Evolutionary conservation across 768 basidiomycete species (phyloP), one percentile per base, ranked within the genome.

Genomic region (Roridomyces roridus): DNA sequence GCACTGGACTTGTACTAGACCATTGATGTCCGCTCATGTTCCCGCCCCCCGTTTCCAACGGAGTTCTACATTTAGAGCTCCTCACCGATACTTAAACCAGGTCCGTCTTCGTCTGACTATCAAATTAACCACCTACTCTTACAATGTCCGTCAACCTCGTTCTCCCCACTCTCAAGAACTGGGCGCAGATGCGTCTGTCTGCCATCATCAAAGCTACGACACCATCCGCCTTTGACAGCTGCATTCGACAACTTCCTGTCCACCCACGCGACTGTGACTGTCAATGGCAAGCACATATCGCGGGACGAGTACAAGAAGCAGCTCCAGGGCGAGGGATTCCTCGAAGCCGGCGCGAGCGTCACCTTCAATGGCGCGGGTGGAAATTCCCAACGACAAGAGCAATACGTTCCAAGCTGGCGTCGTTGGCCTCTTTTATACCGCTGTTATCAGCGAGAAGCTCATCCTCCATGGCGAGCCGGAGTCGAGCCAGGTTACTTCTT

Each of bases 211-310:
- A 71, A 52, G 75, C 80, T 6, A 77, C 75, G 29, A 76, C 69
- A 5, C 37, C 65, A 21, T 53, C 55, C 0, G 71, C 66, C 17
- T 79, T 81, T 55, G 55, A 73, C 43, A n/a, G 28, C 55, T 18
- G 72, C 75, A 0, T 79, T 83, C 66, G 74, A 82, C 31, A 65
- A 54, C 2, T 77, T 79, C 55, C 65, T 84, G 54, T 71, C 77
- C 7, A 26, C 66, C 34, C 21, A 76, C 15, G 73, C 70, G 25
- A 65, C 57, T 1, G 67, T 82, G 51, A 72, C 68, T 4, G 65
- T 83, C 51, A 84, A 84, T 57, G 80, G 77, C 17, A 66, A 69
- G 23, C 26, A 66, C 14, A 24, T 76, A 31, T 69, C 75, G 23
- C 77, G 77, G 21, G 72, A 72, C 0, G 70, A 74, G 21, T 83